Base-by-base conservation (phyloP, 768 basidiomycete species). In the Chalciporus chontae region DNA sequence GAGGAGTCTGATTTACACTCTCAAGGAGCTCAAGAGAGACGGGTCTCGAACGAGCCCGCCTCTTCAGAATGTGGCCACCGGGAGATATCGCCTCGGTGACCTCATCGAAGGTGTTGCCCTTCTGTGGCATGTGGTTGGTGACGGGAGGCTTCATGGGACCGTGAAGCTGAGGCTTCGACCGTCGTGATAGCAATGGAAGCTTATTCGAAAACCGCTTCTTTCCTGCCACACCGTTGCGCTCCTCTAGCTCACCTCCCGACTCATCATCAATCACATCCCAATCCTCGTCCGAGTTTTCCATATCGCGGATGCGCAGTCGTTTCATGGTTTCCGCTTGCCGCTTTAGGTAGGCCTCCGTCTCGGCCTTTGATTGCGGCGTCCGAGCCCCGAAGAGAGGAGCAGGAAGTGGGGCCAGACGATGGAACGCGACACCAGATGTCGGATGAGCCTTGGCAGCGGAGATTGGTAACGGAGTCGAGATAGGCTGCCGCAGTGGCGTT, bases 61-160 rank as follows among this genome's bases (percentile, higher is more conserved):
- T 76, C 66, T 90, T 90, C 34, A 74, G 77, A 48, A 90, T 72
- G 65, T 88, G 87, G 0, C 87, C 87, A 11, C 85, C 85, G 3
- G 87, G 87, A 0, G 87, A 90, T 50, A 89, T 74, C 1, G 80
- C 81, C 53, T 83, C 85, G 3, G 73, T 81, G 26, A 85, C 80
- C 60, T 86, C 84, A 52, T 80, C 77, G 43, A 71, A 69, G 19
- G 67, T 60, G 45, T 71, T 80, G 1, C 70, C 73, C 51, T 75
- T 76, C 39, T 68, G 68, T 15, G 68, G 66, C 14, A 68, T 52
- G 18, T 57, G 48, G 13, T 57, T 64, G 26, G 60, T 47, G 15
- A 50, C 27, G 0, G 57, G 42, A 15, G 58, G 53, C 27, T 68
- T 68, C 45, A 67, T 60, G 4, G 66, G 66, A 43, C 68, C 69